Conservation (phyloP, 148 eudicot species). For the Camellia lanceoleosa region DNA sequence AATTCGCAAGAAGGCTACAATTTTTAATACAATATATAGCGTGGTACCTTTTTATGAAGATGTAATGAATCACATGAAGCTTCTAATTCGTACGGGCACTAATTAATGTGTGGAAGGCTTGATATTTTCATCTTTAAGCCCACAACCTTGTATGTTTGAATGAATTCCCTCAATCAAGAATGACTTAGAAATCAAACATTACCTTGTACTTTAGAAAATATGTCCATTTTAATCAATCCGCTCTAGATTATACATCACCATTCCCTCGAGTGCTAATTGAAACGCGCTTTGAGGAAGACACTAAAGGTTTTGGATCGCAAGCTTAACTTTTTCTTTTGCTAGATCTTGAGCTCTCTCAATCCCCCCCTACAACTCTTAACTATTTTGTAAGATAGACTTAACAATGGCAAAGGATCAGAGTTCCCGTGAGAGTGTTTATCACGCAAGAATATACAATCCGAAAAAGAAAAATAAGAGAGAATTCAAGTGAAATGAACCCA, state of each 20-base stretch:
- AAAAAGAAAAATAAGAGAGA: too few species aligned
- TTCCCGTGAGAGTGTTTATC: too few species aligned
- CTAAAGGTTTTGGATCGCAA: conserved; percentile 54
- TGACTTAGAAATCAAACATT: neutral
- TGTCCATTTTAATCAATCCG: conserved; percentile 48
- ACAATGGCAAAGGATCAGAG: too few species aligned
- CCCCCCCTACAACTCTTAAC: conserved; percentile 69
- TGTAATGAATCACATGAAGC: neutral
- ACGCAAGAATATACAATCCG: too few species aligned
- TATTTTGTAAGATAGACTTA: too few species aligned
- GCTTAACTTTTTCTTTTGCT: conserved; percentile 67
- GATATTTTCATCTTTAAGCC: neutral
- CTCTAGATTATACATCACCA: conserved; percentile 81
- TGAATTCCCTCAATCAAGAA: too few species aligned
- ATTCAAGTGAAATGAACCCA: too few species aligned
- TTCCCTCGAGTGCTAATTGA: conserved; percentile 57
- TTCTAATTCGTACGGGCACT: neutral
- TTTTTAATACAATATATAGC: neutral
- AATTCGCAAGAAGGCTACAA: neutral
- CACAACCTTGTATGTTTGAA: neutral
- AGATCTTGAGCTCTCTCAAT: conserved; percentile 67
- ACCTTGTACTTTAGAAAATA: neutral
- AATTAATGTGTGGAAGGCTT: neutral
- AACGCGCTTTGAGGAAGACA: conserved; percentile 64
- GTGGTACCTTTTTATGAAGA: neutral